Evolutionary conservation across 2,329 filamentous ascomycete species (phyloP).

Genomic region (Pseudocercospora macadamiae): DNA sequence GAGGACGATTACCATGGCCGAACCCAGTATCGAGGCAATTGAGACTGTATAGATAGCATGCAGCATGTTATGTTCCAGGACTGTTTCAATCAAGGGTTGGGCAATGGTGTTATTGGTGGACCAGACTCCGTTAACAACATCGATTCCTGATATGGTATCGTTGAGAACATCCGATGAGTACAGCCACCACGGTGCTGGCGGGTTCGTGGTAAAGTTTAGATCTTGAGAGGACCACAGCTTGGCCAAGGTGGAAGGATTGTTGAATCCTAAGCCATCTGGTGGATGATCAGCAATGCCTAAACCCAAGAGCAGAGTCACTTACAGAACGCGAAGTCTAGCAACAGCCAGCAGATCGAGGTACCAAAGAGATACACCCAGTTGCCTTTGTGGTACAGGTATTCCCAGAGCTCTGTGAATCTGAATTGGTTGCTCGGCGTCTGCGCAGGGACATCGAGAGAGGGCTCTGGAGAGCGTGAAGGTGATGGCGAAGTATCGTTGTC

Average conservation of each 20-base stretch:
- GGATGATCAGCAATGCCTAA: not conserved
- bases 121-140: not conserved
- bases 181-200: constrained; percentile 25
- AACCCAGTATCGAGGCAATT: constrained; percentile 48
- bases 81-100: constrained; percentile 19
- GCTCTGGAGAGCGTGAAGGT: not conserved
- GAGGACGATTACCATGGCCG: constrained; percentile 44
- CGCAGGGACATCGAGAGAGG: constrained; percentile 23
- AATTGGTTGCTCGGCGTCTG: constrained; percentile 18
- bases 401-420: constrained; percentile 15
- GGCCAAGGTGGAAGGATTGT: constrained; percentile 25
- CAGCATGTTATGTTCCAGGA: constrained; percentile 24
- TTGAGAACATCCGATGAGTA: constrained; percentile 13
- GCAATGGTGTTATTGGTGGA: constrained; percentile 1
- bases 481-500: not conserved
- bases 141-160: not conserved
- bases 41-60: constrained; percentile 28
- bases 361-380: constrained; percentile 28
- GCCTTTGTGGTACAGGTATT: constrained; percentile 26
- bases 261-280: constrained; percentile 28
- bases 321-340: constrained; percentile 27
- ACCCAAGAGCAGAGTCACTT: constrained; percentile 2
- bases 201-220: constrained; percentile 6
- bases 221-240: constrained; percentile 25
- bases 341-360: constrained; percentile 27